Base-by-base conservation (phyloP, 2,329 filamentous ascomycete species). In the Verticillium albo-atrum region DNA sequence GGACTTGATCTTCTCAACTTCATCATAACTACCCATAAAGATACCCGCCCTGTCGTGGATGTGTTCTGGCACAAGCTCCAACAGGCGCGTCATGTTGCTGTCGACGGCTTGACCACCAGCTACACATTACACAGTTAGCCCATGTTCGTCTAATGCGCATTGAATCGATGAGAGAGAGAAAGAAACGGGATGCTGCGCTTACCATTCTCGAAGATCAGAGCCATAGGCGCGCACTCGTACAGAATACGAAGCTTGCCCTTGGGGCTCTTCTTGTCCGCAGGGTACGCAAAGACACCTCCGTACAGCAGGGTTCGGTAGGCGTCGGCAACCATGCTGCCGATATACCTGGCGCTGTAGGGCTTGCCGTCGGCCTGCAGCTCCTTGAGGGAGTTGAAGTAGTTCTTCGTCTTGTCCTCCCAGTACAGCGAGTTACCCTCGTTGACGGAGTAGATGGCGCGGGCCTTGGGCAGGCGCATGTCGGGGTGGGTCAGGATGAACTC, bases 401-500 rank as follows among this genome's bases (percentile, higher is more conserved):
- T 81, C 77, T 91, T 91, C 70, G 92, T 91, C 65, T 87, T 84
- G 54, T 96, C 90, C 64, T 93, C 88, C 95, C 95, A 99, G 85
- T 97, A 98, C 65, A 95, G 80, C 67, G 90, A 94, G 84, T 99
- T 99, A 67, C 95, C 95, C 83, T 99, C 95, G 79, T 99, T 99
- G 78, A 96, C 92, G 28, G 91, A 96, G 86, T 99, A 99, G 75
- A 99, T 99, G 64, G 88, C 78, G 64, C 93, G 86, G 70, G 84
- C 81, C 74, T 83, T 84, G 58, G 95, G 95, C 64, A 98, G 88
- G 65, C 81, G 81, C 95, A 99, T 99, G 78, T 96, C 77, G 26
- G 95, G 95, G 77, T 99, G 95, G 15, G 94, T 96, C 61, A 99
- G 85, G 77, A 99, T 99, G 81, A 99, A 99, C 82, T 99, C 95